Conservation (phyloP, 768 basidiomycete species). For the Cystobasidiopsis lactophilus region DNA sequence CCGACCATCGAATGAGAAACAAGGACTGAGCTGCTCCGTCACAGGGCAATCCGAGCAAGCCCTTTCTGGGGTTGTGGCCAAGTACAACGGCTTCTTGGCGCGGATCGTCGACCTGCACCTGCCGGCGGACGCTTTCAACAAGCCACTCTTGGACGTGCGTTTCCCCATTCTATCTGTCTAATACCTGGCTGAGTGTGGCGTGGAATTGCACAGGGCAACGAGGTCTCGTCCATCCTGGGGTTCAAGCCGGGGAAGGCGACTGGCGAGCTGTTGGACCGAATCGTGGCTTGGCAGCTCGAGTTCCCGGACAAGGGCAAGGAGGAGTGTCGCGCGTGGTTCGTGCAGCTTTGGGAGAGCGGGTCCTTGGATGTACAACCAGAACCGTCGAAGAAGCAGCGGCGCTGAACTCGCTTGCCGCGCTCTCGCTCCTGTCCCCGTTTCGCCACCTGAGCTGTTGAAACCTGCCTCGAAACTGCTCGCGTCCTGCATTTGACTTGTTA, state of each 20-base stretch:
- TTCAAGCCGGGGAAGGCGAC: constrained; percentile 49
- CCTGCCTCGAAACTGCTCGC: too few species aligned
- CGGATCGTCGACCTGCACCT: constrained; percentile 43
- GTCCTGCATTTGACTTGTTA: too few species aligned
- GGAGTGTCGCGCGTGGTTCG: constrained; percentile 49
- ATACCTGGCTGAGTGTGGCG: background rate
- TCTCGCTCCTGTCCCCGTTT: too few species aligned
- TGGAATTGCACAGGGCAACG: constrained; percentile 5
- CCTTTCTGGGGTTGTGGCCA: constrained; percentile 32
- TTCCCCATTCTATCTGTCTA: background rate
- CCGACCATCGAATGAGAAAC: constrained; percentile 23
- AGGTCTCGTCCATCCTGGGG: background rate
- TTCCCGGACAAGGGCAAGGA: constrained; percentile 45
- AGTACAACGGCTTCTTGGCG: constrained; percentile 44
- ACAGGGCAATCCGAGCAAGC: constrained; percentile 20
- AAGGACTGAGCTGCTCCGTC: constrained; percentile 24
- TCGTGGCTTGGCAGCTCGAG: constrained; percentile 69
- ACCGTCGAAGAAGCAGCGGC: too few species aligned
- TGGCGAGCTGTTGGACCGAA: constrained; percentile 37
- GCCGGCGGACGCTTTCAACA: constrained; percentile 39
- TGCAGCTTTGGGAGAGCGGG: constrained; percentile 27
- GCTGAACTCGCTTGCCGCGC: too few species aligned
- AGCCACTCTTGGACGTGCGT: constrained; percentile 56
- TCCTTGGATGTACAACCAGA: constrained; percentile 2
- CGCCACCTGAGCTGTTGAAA: too few species aligned